These are phyloP conservation scores for Pythium graminicola DNA, from an alignment of 352 stramenopile genomes.

Conservation along the genomic window DNA sequence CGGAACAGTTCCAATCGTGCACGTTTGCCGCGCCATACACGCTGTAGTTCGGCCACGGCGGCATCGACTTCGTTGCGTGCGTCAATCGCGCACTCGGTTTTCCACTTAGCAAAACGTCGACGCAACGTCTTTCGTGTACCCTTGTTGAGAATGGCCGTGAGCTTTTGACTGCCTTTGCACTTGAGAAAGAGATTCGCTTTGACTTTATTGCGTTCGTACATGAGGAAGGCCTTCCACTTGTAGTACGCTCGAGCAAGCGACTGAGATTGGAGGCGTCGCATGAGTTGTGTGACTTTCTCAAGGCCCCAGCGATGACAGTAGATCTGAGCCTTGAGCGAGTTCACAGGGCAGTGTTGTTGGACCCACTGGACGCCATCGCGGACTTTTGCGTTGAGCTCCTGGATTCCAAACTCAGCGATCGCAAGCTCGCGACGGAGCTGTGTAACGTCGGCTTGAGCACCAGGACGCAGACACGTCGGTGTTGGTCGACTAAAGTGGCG, in stretches of 20 bases:
- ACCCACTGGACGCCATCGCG: conserved; percentile 83
- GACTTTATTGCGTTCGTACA: conserved; percentile 71
- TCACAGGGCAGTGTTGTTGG: conserved; percentile 76
- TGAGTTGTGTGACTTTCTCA: conserved; percentile 75
- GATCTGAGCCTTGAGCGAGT: conserved; percentile 71
- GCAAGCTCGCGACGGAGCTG: conserved; percentile 69
- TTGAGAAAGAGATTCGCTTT: conserved; percentile 79
- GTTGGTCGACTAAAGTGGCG: conserved; percentile 43
- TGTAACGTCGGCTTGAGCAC: conserved; percentile 40
- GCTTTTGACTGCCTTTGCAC: conserved; percentile 69
- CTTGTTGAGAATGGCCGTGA: conserved; percentile 57
- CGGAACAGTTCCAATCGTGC: conserved; percentile 26
- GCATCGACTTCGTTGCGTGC: conserved; percentile 52
- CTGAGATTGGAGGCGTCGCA: conserved; percentile 59
- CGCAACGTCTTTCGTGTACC: conserved; percentile 50
- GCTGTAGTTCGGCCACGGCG: conserved; percentile 68
- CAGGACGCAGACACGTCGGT: conserved; percentile 49
- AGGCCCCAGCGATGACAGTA: conserved; percentile 83
- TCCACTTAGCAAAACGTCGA: conserved; percentile 46
- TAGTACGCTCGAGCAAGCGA: conserved; percentile 56
- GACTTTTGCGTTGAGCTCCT: conserved; percentile 64
- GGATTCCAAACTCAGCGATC: conserved; percentile 68
- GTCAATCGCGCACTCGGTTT: conserved; percentile 37
- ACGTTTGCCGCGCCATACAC: conserved; percentile 43
- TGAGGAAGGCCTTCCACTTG: conserved; percentile 62